Percentiles rank a stretch among this genome's conserved stretches.
phyloP scores from a whole-genome alignment of 148 eudicot species.

The Gaultheria prostrata region DNA sequence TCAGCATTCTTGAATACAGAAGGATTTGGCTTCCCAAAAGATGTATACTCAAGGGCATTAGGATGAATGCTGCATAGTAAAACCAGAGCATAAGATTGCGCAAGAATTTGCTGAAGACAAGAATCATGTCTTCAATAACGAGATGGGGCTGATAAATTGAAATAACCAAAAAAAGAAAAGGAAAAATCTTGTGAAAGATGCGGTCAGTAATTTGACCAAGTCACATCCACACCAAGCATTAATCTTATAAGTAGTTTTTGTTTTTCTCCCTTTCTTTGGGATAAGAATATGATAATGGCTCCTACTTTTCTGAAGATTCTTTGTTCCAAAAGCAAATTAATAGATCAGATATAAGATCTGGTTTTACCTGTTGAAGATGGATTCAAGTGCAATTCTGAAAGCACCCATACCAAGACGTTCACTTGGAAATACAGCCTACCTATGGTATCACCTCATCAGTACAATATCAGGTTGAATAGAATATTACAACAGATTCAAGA shows the following conservation, averaged over 20 bases:
- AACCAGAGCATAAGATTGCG: constrained; percentile 12
- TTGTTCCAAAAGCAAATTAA: background rate
- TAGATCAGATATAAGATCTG: background rate
- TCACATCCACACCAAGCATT: background rate
- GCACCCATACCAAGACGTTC: constrained; percentile 96
- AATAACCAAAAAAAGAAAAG: background rate
- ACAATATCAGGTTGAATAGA: background rate
- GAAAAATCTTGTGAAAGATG: background rate
- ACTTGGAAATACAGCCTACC: constrained; percentile 77
- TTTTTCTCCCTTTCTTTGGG: background rate
- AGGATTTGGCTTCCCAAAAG: constrained; percentile 85
- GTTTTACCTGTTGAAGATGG: constrained; percentile 76
- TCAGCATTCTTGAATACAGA: constrained; percentile 81
- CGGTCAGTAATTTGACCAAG: background rate
- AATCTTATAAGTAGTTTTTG: background rate
- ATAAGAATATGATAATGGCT: background rate
- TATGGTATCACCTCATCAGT: constrained; percentile 41
- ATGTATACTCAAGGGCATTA: constrained; percentile 64
- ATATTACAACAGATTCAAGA: constrained; percentile 7
- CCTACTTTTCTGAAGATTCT: background rate
- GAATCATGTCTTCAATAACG: background rate
- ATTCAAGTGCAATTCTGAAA: constrained; percentile 79
- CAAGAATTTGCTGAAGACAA: background rate
- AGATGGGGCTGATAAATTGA: background rate
- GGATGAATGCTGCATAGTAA: constrained; percentile 72